Base-by-base conservation (phyloP, 345 rosid species). In the Carallia brachiata region DNA sequence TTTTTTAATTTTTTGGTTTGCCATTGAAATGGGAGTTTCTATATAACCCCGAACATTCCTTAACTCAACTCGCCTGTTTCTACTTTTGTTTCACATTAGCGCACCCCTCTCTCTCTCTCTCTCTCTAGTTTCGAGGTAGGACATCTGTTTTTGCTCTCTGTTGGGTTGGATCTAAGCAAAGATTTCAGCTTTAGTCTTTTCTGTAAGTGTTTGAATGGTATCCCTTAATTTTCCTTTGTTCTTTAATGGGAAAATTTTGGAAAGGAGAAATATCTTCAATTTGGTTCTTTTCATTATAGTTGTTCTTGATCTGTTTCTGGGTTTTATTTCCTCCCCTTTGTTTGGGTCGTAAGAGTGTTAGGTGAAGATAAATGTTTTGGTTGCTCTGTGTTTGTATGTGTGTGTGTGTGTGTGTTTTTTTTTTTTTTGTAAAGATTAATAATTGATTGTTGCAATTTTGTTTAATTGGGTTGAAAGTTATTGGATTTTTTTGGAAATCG, bases 101-200 rank as follows among this genome's bases (percentile, higher is more conserved):
- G 10, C 16, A 7, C 9, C 34, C 48, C 15, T 9, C 2, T 16
- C 59, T 8, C 52, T 52, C 19, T 48, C 3, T 7, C 31, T 30
- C 15, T 52, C 6, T 56, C 0, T 50, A n/a, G 28, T 53, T 30
- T 39, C 30, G 16, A 62, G 7, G 40, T 55, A 52, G 62, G 2
- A 18, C 31, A 34, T 53, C 30, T 58, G 30, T 1, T 28, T 28
- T 52, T 52, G 15, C 39, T 37, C 37, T 53, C 63, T 47, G 48
- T 63, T 47, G 31, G 40, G 31, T 63, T 63, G 69, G 75, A 72
- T 72, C 75, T 72, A 58, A 47, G 36, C 50, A n/a, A 36, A 19
- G 50, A 56, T 12, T 40, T 18, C 34, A 18, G n/a, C 4, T 17
- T 55, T 30, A 0, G 61, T 47, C 17, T 47, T 6, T 23, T n/a